Evolutionary conservation across 345 rosid species (phyloP).

Genomic region (rapeseed (Brassica napus)): DNA sequence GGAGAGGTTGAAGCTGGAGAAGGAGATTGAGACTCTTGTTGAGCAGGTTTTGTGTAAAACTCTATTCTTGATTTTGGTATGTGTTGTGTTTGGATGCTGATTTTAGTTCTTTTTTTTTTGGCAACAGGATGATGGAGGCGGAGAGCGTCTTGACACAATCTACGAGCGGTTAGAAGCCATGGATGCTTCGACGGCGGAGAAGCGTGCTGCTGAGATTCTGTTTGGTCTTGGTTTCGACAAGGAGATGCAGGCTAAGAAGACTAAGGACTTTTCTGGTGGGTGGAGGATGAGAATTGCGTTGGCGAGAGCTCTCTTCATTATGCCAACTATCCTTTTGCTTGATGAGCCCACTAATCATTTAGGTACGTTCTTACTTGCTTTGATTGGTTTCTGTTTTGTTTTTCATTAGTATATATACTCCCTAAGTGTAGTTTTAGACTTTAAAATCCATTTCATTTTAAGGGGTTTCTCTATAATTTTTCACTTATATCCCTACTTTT

Average conservation of each 20-base stretch:
- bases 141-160: constrained; percentile 83
- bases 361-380: constrained; percentile 43
- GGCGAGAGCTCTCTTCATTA: constrained; percentile 92
- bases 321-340: constrained; percentile 89
- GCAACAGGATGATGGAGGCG: constrained; percentile 90
- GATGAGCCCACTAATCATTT: constrained; percentile 99
- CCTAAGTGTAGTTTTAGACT: no score
- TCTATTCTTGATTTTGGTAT: background rate
- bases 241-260: constrained; percentile 90
- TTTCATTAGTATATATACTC: background rate
- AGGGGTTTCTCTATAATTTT: no score
- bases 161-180: constrained; percentile 92
- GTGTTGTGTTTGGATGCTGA: constrained; percentile 1
- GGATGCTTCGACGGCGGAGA: constrained; percentile 97
- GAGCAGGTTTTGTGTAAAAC: constrained; percentile 53
- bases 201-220: constrained; percentile 96
- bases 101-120: accelerated
- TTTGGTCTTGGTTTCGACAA: constrained; percentile 94
- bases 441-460: no score
- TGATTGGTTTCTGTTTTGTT: background rate
- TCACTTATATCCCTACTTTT: no score
- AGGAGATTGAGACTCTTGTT: constrained; percentile 76
- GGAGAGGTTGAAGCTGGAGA: constrained; percentile 87
- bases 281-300: constrained; percentile 99
- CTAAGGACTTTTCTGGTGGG: constrained; percentile 96